A percentile compares a stretch with the other conserved stretches of the same genome.
These are phyloP conservation scores for Stagonosporopsis chrysanthemi DNA, from an alignment of 2,329 filamentous ascomycete species.

Conservation along the genomic window DNA sequence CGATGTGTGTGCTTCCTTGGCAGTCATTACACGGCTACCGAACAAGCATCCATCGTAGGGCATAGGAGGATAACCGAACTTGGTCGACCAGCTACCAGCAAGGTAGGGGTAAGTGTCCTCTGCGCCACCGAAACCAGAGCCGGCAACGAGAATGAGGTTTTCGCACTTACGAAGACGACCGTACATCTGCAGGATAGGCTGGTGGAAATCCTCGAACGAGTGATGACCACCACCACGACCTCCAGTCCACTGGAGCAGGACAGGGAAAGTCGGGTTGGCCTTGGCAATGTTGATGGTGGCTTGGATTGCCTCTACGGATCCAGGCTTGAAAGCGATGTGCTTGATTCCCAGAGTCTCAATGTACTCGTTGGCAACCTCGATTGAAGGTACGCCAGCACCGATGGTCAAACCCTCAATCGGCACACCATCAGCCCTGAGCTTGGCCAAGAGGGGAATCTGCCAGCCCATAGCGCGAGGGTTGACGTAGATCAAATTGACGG, in stretches of 20 bases:
- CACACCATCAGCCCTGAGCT: slow-evolving; percentile 56
- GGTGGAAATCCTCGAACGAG: slow-evolving; percentile 60
- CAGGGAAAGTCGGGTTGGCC: slow-evolving; percentile 55
- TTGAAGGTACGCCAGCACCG: slow-evolving; percentile 58
- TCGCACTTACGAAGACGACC: slow-evolving; percentile 53
- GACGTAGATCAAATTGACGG: slow-evolving; percentile 63
- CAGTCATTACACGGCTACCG: slow-evolving; percentile 58
- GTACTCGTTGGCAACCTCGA: slow-evolving; percentile 58
- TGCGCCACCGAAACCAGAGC: slow-evolving; percentile 57
- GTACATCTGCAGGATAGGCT: slow-evolving; percentile 58
- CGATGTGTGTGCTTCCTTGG: slow-evolving; percentile 56
- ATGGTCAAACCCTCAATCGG: slow-evolving; percentile 59
- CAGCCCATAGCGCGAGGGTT: slow-evolving; percentile 61
- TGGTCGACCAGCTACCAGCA: slow-evolving; percentile 54
- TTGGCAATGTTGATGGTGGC: slow-evolving; percentile 58
- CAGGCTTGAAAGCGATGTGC: slow-evolving; percentile 59
- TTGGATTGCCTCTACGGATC: slow-evolving; percentile 55
- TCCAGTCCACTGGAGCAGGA: slow-evolving; percentile 60
- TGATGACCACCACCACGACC: slow-evolving; percentile 60
- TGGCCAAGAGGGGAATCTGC: slow-evolving; percentile 61
- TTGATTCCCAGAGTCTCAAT: slow-evolving; percentile 65
- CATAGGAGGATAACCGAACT: slow-evolving; percentile 56
- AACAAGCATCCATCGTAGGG: slow-evolving; percentile 58
- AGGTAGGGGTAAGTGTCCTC: slow-evolving; percentile 59
- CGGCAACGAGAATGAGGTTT: slow-evolving; percentile 58